phyloP scores from a whole-genome alignment of 2,329 filamentous ascomycete species.

The Aschersonia sp. region DNA sequence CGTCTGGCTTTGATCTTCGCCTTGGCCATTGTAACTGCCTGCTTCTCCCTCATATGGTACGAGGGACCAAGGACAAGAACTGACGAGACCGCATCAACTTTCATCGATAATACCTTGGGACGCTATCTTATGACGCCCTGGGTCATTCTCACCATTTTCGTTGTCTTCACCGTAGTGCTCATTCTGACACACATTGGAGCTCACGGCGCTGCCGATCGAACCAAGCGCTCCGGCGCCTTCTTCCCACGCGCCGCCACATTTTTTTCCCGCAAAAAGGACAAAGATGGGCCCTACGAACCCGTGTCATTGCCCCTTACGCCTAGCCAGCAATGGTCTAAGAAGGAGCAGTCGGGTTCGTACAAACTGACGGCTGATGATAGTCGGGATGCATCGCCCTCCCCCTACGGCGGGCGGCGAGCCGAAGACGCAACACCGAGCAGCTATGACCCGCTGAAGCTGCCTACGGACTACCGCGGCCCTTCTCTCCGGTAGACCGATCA shows the following conservation, averaged over 20 bases:
- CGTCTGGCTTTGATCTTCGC: constrained; percentile 15
- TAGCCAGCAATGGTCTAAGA: neutral
- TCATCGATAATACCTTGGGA: neutral
- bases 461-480: too few species aligned
- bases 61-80: constrained; percentile 1
- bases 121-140: constrained; percentile 14
- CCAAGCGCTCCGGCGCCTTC: constrained; percentile 1
- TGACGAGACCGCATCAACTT: neutral
- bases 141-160: constrained; percentile 18
- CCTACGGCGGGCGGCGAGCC: too few species aligned
- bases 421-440: too few species aligned
- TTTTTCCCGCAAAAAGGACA: constrained; percentile 1
- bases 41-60: constrained; percentile 13
- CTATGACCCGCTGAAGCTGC: too few species aligned
- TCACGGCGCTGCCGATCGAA: constrained; percentile 1
- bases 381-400: neutral
- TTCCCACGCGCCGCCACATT: constrained; percentile 1
- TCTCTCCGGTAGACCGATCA: too few species aligned
- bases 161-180: constrained; percentile 19
- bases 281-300: constrained; percentile 4
- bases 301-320: constrained; percentile 3
- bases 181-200: constrained; percentile 17
- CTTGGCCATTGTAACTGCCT: constrained; percentile 14
- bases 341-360: neutral
- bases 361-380: neutral